Evolutionary conservation across 441 rosid genomes (phyloP), one percentile per base, ranked within the genome.

Genomic region (Pelargonium cotyledonis): DNA sequence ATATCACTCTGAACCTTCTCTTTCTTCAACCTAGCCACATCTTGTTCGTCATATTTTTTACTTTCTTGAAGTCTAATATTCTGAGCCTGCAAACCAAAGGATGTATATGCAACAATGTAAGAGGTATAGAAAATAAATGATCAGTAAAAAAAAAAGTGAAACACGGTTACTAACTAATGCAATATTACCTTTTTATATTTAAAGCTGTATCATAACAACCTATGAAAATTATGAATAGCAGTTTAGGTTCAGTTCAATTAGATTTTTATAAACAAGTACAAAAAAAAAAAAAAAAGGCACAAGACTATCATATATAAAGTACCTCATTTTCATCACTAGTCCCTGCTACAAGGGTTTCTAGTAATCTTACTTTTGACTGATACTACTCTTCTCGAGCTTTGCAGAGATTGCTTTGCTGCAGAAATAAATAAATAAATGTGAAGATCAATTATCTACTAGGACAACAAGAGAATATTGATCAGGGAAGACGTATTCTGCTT

Each of bases 361-460:
- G n/a, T n/a, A n/a, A n/a, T n/a, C n/a, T n/a, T n/a, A n/a, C n/a
- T n/a, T n/a, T n/a, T n/a, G n/a, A n/a, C n/a, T n/a, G 90, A 73
- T 84, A 90, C 85, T 89, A 92, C 79, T 90, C 98, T 74, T 95
- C 99, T 38, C 96, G 90, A 62, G 84, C 81, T 83, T 85, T 88
- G 66, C 78, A 82, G 67, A 89, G 79, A 76, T 80, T 89, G 63
- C 87, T 90, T 88, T 92, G 97, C 99, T 92, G 86, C 81, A 84
- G 46, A 65, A 58, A n/a, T n/a, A n/a, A n/a, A n/a, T n/a, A 29
- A 63, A 78, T 75, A 31, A 74, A 57, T 58, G 76, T 66, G 67
- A 75, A 35, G 65, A 71, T 80, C 38, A 74, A 70, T 55, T 68
- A 68, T 66, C 69, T 66, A 75, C 65, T 65, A 73, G 55, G 62